Percentiles rank a stretch among this genome's conserved stretches.
Conservation (phyloP, 495 filamentous ascomycete species). For the Neurospora sp. region DNA sequence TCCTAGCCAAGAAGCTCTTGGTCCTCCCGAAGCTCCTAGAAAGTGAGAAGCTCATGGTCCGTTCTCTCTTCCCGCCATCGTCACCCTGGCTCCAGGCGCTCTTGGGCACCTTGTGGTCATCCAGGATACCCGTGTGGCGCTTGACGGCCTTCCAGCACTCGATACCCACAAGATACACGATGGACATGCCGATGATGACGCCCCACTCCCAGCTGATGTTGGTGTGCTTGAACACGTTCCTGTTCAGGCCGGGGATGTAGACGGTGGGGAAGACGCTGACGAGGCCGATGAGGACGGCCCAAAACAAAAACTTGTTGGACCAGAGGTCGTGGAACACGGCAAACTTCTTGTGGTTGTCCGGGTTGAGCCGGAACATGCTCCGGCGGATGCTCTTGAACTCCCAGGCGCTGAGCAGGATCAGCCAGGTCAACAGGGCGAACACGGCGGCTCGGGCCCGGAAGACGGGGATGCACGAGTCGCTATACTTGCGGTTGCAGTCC, state of each 20-base stretch:
- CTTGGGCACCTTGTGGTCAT: conserved; percentile 30
- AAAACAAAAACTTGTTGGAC: conserved; percentile 66
- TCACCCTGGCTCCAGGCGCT: conserved; percentile 35
- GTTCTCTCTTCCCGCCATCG: conserved; percentile 21
- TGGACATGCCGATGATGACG: conserved; percentile 46
- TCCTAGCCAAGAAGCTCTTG: conserved; percentile 6
- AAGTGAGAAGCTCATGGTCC: conserved; percentile 30
- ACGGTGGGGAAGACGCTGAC: conserved; percentile 61
- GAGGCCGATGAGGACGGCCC: conserved; percentile 56
- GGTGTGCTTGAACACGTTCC: conserved; percentile 63
- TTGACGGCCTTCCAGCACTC: conserved; percentile 62
- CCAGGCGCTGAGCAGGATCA: conserved; percentile 64
- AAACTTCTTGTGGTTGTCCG: conserved; percentile 36
- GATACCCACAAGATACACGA: conserved; percentile 50
- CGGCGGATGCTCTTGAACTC: conserved; percentile 65
- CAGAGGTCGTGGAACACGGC: conserved; percentile 57
- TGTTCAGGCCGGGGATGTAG: conserved; percentile 63
- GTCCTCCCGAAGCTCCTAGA: conserved; percentile 35
- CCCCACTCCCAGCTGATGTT: conserved; percentile 68
- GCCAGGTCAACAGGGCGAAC: conserved; percentile 67
- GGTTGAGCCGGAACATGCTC: conserved; percentile 58
- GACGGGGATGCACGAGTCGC: conserved; percentile 46
- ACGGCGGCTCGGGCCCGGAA: conserved; percentile 70
- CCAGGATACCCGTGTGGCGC: conserved; percentile 35
- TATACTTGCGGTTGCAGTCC: conserved; percentile 55